Base-by-base conservation (phyloP, 1,284 basidiomycete species). In the Microstroma glucosiphilum region DNA sequence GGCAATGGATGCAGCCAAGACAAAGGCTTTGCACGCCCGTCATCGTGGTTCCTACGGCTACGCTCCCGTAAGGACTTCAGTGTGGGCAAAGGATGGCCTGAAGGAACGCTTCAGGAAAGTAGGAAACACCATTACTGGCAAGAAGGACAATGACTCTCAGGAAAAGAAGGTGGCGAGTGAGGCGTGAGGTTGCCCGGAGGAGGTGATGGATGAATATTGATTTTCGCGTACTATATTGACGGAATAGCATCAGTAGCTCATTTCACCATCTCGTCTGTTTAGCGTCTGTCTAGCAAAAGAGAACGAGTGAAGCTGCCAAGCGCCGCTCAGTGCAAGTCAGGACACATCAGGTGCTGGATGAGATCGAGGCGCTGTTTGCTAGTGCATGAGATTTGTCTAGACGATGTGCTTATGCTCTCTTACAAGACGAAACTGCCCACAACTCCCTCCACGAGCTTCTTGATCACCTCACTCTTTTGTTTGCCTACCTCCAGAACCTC, bases 401-500 rank as follows among this genome's bases (percentile, higher is more conserved):
- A 37, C 30, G 30, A 37, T 37, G 30, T 37, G 9, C 9, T 9
- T 3, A 37, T 37, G 4, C 30, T 37, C 3, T 12, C 41, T 12
- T 21, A 48, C 17, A 48, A 21, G 43, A 48, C 43, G 17, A 48
- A 4, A 12, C 43, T 48, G 6, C 17, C 15, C 15, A 48, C 43
- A 3, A 48, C 43, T 17, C 43, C 43, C 43, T 48, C 43, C 8
- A 54, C 51, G 51, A 54, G 51, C 13, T 19, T 25, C 51, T 26
- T 54, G 13, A 54, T 25, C 17, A 23, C 51, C 51, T 54, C 51
- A 6, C 17, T 25, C 51, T 26, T 54, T 26, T 54, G 21, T 25
- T 54, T 83, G 0, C 89, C 87, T n/a, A 86, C 82, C 7, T 81
- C 79, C 6, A 92, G 80, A n/a, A 92, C 90, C 71, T 92, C 89